Evolutionary conservation across 768 basidiomycete species (phyloP), one percentile per base, ranked within the genome.

Genomic region (Inosperma sp.): DNA sequence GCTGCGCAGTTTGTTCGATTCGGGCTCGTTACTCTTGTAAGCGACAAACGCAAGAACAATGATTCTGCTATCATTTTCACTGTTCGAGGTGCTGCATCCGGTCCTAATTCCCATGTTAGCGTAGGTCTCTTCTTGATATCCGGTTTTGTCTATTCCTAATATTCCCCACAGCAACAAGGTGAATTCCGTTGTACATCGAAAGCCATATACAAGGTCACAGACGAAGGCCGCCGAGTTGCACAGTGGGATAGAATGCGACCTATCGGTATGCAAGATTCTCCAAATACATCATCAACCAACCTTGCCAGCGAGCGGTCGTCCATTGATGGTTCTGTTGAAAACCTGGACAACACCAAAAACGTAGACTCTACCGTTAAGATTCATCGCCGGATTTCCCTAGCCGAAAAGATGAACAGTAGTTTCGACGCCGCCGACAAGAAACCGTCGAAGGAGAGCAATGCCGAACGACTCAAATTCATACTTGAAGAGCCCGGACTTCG

Each of bases 161-260:
- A 51, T 35, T 51, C 53, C 59, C 53, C 55, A 16, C 66, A 92
- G 91, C 84, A 87, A 82, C 83, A 89, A 57, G 93, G 91, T 47
- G 95, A 98, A 71, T 99, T 95, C 76, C 86, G 95, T 34, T 94
- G 91, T 68, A 94, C 93, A 0, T 86, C 91, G 33, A 94, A 95
- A 62, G 93, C 93, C 9, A 84, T 95, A 61, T 99, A 99, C 77
- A 84, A 81, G 67, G 80, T 98, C 63, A 94, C 96, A 0, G 89
- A 93, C 14, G 93, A 94, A 67, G 96, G 96, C 22, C 80, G 82
- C 52, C 79, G 85, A 33, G 69, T 89, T 2, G 93, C 93, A 27
- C 83, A 86, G 52, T 98, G 94, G 94, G 86, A 91, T 49, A 68
- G 71, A 4, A 59, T 68, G 3, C 64, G 73, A 31, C 57, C 69